Percentiles rank a stretch among this genome's conserved stretches.
These are phyloP conservation scores for Acanthamoeba lenticulata DNA, from an alignment of 208 protist species.

Conservation along the genomic window DNA sequence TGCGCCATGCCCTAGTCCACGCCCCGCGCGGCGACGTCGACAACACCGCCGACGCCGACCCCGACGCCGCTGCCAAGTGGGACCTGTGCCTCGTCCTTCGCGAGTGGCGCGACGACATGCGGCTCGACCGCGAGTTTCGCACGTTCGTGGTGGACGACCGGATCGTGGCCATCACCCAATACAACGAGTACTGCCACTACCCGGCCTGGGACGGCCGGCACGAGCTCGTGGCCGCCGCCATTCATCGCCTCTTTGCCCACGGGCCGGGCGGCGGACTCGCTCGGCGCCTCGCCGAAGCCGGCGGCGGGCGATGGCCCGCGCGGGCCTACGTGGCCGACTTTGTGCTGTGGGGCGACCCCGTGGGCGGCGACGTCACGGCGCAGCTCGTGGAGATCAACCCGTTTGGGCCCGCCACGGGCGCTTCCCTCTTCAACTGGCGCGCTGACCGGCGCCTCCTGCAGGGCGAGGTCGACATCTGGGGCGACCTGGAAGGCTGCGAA, in stretches of 20 bases:
- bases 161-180: constrained; percentile 71
- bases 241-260: not conserved
- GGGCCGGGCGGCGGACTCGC: no score
- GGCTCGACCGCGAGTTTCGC: constrained; percentile 69
- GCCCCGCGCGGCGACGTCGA: not conserved
- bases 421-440: constrained; percentile 60
- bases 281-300: no score
- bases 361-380: not conserved
- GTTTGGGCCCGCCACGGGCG: constrained; percentile 58
- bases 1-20: not conserved
- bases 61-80: not conserved
- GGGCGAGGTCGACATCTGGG: constrained; percentile 32
- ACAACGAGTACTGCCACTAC: constrained; percentile 70
- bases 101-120: constrained; percentile 1
- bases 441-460: constrained; percentile 20
- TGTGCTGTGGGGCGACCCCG: not conserved
- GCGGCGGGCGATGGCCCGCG: no score
- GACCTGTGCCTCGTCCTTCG: constrained; percentile 2
- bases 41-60: not conserved
- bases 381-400: constrained; percentile 66
- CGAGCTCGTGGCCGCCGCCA: not conserved
- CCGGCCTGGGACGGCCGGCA: constrained; percentile 22
- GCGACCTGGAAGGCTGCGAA: not conserved
- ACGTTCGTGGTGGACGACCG: constrained; percentile 31
- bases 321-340: constrained; percentile 37